These are phyloP conservation scores for Santalum album DNA, from an alignment of 164 flowering plant species.

Conservation along the genomic window DNA sequence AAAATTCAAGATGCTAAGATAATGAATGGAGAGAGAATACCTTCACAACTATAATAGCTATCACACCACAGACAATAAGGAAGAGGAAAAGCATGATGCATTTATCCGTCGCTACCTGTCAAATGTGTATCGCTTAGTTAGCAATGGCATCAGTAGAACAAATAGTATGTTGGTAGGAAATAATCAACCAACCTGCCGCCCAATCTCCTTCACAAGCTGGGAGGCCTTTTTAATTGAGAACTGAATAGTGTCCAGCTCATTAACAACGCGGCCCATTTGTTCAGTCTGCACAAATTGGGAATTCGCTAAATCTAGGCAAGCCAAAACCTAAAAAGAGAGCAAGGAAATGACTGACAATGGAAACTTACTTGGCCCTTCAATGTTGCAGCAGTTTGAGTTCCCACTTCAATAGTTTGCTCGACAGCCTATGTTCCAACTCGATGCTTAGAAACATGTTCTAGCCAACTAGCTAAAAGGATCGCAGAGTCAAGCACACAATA, in stretches of 20 bases:
- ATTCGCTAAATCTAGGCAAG: constrained; percentile 1
- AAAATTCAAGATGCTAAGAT: too few species aligned
- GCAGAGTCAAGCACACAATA: neutral
- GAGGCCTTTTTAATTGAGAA: constrained; percentile 96
- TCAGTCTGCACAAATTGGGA: constrained; percentile 58
- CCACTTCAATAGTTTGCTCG: constrained; percentile 76
- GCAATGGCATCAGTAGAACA: neutral
- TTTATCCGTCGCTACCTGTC: constrained; percentile 91
- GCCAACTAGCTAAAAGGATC: neutral
- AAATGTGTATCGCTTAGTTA: constrained; percentile 2
- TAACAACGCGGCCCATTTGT: constrained; percentile 94
- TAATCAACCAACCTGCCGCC: constrained; percentile 66
- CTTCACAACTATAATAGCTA: constrained; percentile 91
- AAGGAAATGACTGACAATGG: neutral
- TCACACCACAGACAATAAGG: constrained; percentile 78
- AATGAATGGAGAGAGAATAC: constrained; percentile 22
- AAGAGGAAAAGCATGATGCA: constrained; percentile 89
- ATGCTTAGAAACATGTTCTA: neutral
- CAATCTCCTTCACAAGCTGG: constrained; percentile 93
- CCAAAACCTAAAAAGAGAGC: neutral
- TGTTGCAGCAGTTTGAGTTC: constrained; percentile 66
- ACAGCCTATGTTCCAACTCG: constrained; percentile 40
- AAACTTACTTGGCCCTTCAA: constrained; percentile 80
- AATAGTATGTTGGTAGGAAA: neutral
- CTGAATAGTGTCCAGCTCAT: constrained; percentile 90